A percentile compares a stretch with the other conserved stretches of the same genome.
These are phyloP conservation scores for Austroboletus novae-zelandiae DNA, from an alignment of 1,284 basidiomycete genomes.

Conservation along the genomic window DNA sequence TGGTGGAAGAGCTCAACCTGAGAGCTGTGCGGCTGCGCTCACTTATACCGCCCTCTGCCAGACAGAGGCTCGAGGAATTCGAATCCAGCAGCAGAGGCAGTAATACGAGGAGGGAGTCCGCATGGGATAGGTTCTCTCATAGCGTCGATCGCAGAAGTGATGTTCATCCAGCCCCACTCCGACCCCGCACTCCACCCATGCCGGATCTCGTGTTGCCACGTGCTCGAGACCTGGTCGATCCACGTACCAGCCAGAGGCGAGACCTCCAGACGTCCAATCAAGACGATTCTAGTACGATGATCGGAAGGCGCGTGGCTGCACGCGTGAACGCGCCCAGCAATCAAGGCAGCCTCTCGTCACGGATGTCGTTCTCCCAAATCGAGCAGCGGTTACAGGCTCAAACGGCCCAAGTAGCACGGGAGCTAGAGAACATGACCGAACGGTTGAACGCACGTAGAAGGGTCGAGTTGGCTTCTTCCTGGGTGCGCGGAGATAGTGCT, in stretches of 20 bases:
- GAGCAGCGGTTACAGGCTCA: constrained; percentile 31
- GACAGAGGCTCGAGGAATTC: constrained; percentile 34
- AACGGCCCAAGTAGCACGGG: constrained; percentile 34
- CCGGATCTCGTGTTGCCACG: constrained; percentile 28
- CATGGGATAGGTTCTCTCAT: constrained; percentile 22
- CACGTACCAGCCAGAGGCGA: constrained; percentile 16
- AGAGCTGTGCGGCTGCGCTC: constrained; percentile 27
- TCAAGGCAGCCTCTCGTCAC: constrained; percentile 17
- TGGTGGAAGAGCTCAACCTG: constrained; percentile 27
- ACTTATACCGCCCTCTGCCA: constrained; percentile 27
- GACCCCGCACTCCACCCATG: constrained; percentile 30
- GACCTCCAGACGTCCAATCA: constrained; percentile 14
- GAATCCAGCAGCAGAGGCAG: constrained; percentile 19
- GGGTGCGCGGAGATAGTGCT: constrained; percentile 11
- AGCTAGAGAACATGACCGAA: constrained; percentile 33
- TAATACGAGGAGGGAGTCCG: constrained; percentile 17
- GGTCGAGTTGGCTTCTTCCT: constrained; percentile 20
- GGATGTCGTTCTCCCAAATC: constrained; percentile 21
- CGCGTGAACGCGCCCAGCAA: constrained; percentile 36
- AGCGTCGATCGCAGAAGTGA: constrained; percentile 15
- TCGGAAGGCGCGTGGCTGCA: constrained; percentile 52
- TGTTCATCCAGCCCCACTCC: constrained; percentile 8
- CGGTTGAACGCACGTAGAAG: constrained; percentile 22
- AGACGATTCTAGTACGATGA: constrained; percentile 44
- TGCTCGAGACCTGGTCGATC: constrained; percentile 13